Evolutionary conservation across 331 rosid species (phyloP).

Genomic region (Malus hybrid): DNA sequence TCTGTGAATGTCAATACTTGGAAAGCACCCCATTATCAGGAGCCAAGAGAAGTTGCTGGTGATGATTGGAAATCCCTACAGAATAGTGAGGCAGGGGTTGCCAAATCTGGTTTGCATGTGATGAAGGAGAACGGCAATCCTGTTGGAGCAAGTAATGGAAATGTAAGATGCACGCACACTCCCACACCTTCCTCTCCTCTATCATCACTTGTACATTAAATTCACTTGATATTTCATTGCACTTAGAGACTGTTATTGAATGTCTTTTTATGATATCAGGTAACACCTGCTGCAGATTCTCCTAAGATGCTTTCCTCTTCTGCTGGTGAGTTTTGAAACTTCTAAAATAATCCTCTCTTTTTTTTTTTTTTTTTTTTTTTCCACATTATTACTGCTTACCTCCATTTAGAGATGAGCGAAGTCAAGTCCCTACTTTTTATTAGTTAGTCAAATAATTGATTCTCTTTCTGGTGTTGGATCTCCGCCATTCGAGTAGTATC

Average conservation of each 20-base stretch:
- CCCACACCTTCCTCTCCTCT: neutral
- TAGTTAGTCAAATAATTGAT: neutral
- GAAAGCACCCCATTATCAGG: conserved; percentile 69
- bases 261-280: conserved; percentile 30
- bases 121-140: conserved; percentile 34
- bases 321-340: conserved; percentile 34
- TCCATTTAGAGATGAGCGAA: neutral
- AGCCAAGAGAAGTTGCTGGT: conserved; percentile 40
- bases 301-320: conserved; percentile 30
- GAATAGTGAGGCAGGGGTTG: conserved; percentile 26
- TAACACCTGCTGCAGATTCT: conserved; percentile 29
- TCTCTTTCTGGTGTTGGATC: neutral
- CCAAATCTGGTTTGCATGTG: conserved; percentile 36
- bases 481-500: neutral
- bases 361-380: neutral
- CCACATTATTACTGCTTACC: neutral
- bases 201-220: neutral
- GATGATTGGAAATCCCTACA: conserved; percentile 31
- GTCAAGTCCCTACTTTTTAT: neutral
- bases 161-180: conserved; percentile 34
- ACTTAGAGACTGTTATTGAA: neutral
- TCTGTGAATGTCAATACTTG: conserved; percentile 72
- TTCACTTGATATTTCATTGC: neutral
- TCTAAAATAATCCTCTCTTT: neutral
- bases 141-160: conserved; percentile 41